A percentile compares a stretch with the other conserved stretches of the same genome.
phyloP scores from a whole-genome alignment of 306 rosid genomes.

The Quercus ilex region DNA sequence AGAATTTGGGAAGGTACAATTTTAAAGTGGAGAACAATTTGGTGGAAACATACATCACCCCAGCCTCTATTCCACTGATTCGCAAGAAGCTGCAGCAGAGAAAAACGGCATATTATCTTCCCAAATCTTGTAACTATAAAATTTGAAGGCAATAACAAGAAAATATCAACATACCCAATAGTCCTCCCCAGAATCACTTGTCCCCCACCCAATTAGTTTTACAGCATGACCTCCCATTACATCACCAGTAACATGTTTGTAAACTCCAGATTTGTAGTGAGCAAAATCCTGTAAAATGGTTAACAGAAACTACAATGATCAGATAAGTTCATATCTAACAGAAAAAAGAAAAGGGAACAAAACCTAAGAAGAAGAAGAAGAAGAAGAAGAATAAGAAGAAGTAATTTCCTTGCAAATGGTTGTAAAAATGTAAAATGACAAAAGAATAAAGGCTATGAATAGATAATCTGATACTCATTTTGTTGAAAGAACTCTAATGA shows the following conservation, averaged over 20 bases:
- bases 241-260: conserved; percentile 74
- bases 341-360: not conserved
- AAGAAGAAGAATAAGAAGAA: not conserved
- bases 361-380: not conserved
- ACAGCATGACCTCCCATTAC: conserved; percentile 93
- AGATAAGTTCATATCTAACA: not conserved
- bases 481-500: not conserved
- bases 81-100: conserved; percentile 77
- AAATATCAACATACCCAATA: conserved; percentile 71
- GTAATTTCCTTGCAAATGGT: not conserved
- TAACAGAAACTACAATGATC: not conserved
- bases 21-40: conserved; percentile 19
- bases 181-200: conserved; percentile 71
- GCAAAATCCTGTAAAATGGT: conserved; percentile 78
- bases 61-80: conserved; percentile 94
- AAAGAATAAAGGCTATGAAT: not conserved
- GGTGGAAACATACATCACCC: conserved; percentile 78
- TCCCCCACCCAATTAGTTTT: conserved; percentile 97
- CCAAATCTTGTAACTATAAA: not conserved
- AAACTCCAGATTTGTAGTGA: conserved; percentile 95
- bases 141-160: not conserved
- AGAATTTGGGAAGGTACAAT: not conserved
- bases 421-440: not conserved
- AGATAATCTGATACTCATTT: not conserved
- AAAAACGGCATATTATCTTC: conserved; percentile 27